phyloP scores from a whole-genome alignment of 345 rosid species.

The Citrus trifoliata region DNA sequence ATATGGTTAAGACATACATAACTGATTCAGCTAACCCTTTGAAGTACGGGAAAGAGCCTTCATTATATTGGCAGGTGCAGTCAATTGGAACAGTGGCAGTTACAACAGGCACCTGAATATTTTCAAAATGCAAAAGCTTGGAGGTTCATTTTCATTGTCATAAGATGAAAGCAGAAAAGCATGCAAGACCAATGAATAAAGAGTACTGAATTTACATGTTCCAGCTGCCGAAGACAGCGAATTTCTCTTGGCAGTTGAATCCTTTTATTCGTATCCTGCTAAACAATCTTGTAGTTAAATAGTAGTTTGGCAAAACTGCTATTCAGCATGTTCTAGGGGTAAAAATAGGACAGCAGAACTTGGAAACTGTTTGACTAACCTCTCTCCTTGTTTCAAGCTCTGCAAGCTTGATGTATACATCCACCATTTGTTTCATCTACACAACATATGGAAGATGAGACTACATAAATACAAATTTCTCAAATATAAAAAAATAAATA shows the following conservation, averaged over 20 bases:
- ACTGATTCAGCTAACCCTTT: constrained; percentile 78
- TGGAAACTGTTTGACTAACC: constrained; percentile 40
- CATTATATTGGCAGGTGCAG: constrained; percentile 64
- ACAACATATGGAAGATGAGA: constrained; percentile 10
- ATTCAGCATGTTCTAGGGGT: background rate
- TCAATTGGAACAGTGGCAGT: constrained; percentile 85
- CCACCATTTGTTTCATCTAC: constrained; percentile 96
- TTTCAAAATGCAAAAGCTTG: constrained; percentile 15
- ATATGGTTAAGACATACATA: constrained; percentile 40
- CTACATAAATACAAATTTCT: background rate
- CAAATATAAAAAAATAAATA: background rate
- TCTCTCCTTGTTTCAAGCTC: constrained; percentile 95
- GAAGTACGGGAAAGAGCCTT: constrained; percentile 86
- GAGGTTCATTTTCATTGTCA: constrained; percentile 5
- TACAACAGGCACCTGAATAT: constrained; percentile 83
- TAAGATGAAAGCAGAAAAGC: constrained; percentile 6
- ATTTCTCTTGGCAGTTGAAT: constrained; percentile 80
- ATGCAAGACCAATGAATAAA: constrained; percentile 7
- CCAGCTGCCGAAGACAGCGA: constrained; percentile 73
- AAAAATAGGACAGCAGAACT: background rate
- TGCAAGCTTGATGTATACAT: constrained; percentile 91
- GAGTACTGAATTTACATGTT: constrained; percentile 61
- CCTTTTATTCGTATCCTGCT: constrained; percentile 72
- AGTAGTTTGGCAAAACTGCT: constrained; percentile 6
- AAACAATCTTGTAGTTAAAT: constrained; percentile 17